Evolutionary conservation across 2,329 filamentous ascomycete species (phyloP), one percentile per base, ranked within the genome.

Genomic region (Talaromyces islandicus): DNA sequence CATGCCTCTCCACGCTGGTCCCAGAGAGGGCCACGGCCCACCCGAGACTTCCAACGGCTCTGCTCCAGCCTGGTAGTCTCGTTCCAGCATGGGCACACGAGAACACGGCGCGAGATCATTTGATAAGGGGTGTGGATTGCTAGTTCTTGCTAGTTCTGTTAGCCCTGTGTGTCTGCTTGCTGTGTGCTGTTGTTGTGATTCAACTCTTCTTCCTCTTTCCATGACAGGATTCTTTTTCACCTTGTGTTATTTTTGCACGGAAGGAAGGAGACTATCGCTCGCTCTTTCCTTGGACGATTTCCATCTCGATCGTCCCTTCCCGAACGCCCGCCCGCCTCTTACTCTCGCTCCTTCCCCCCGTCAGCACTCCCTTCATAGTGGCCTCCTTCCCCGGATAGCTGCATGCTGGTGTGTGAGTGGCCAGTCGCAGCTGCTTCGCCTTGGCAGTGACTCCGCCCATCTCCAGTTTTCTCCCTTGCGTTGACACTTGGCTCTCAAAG

Each of bases 341-440:
- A 32, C 30, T 14, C 48, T 30, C 56, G 48, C 24, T 43, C 9
- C 9, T 53, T 53, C 43, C 56, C 59, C 46, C 52, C 24, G 50
- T 57, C 60, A 48, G 55, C 60, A 35, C 53, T 35, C 38, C 57
- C 51, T 59, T 53, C 32, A 41, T 48, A 52, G 59, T 56, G 56
- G 48, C 54, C 52, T 51, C n/a, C 52, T 54, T 55, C 59, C 54
- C 59, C 59, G 59, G 59, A 60, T 54, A 61, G 48, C 59, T 61
- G 59, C 59, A 61, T 55, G 41, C 24, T 43, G 50, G 50, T 25
- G n/a, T 58, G 55, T 55, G 51, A 58, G 55, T 58, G 51, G 51
- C 24, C 52, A 24, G 29, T 54, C 27, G 41, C 7, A 30, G 46
- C 57, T 43, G 48, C 57, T 29, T 59, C 57, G 51, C 51, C 57